phyloP scores from a whole-genome alignment of 331 rosid genomes.

The Erythrophleum ivorense region DNA sequence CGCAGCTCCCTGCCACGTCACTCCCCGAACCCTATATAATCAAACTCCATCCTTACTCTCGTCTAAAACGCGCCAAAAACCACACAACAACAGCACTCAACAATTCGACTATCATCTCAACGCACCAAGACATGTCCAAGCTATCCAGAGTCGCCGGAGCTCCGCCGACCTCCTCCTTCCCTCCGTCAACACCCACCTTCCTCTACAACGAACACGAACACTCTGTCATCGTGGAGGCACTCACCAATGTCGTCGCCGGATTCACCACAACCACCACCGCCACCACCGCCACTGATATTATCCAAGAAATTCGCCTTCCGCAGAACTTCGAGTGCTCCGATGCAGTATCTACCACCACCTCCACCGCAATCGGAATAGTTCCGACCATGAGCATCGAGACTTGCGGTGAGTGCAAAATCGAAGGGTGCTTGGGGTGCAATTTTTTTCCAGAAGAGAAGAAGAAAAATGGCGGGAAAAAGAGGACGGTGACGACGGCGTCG shows the following conservation, averaged over 20 bases:
- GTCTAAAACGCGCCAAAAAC: constrained; percentile 4
- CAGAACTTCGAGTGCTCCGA: background rate
- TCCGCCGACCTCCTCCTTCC: background rate
- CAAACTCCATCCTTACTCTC: background rate
- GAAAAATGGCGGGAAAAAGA: constrained; percentile 7
- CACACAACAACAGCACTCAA: no score
- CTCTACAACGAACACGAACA: constrained; percentile 63
- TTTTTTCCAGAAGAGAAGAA: constrained; percentile 51
- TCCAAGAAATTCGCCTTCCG: constrained; percentile 5
- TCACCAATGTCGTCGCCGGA: constrained; percentile 75
- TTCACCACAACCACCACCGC: constrained; percentile 2
- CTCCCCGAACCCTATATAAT: constrained; percentile 33
- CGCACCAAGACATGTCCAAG: constrained; percentile 43
- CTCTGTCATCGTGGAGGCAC: constrained; percentile 75
- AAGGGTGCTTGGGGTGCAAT: constrained; percentile 81
- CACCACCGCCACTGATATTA: background rate
- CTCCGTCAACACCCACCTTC: constrained; percentile 11
- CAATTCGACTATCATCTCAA: background rate
- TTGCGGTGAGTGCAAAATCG: constrained; percentile 64
- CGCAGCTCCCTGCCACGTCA: constrained; percentile 49
- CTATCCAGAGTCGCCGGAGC: constrained; percentile 12
- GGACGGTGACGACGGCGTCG: constrained; percentile 2
- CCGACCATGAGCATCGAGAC: constrained; percentile 49
- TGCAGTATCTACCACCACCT: background rate
- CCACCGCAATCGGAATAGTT: background rate